phyloP scores from a whole-genome alignment of 176 grass and related monocot species.

The Areca catechu region DNA sequence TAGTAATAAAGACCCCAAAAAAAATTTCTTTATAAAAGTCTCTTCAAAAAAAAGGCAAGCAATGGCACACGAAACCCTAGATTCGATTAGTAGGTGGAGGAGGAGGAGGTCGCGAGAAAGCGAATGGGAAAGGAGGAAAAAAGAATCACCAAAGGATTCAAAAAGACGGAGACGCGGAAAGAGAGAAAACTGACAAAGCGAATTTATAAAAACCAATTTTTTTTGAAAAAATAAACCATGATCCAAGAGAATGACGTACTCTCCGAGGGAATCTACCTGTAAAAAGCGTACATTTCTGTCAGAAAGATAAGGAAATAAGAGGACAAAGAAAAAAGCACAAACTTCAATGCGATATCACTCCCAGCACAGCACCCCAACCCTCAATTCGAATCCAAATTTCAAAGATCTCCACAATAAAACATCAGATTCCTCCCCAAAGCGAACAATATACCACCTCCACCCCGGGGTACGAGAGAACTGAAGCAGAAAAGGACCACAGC shows the following conservation, averaged over 20 bases:
- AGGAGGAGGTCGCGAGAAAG: not conserved
- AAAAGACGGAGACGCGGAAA: not conserved
- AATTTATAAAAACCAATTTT: slow-evolving; percentile 1
- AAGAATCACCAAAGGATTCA: slow-evolving; percentile 4
- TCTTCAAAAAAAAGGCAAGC: not conserved
- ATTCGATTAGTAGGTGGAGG: too few species aligned
- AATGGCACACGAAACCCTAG: slow-evolving; percentile 1
- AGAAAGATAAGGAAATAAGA: slow-evolving; percentile 6
- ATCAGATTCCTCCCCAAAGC: too few species aligned
- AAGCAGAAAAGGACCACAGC: too few species aligned
- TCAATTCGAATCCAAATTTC: too few species aligned
- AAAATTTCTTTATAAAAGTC: too few species aligned
- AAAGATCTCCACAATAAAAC: too few species aligned
- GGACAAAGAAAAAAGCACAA: not conserved
- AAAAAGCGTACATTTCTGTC: slow-evolving; percentile 18
- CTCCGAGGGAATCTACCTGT: not conserved
- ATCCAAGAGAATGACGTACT: slow-evolving; percentile 16
- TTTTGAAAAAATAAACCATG: slow-evolving; percentile 18
- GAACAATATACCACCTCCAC: too few species aligned
- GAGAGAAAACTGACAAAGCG: slow-evolving; percentile 11
- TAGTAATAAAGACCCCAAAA: too few species aligned
- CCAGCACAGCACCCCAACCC: too few species aligned
- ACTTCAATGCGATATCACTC: slow-evolving; percentile 5
- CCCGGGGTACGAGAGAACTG: too few species aligned
- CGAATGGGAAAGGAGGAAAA: slow-evolving; percentile 1